Percentiles rank a stretch among this genome's conserved stretches.
Evolutionary conservation across 345 rosid genomes (phyloP).

Genomic region (Stellera chamaejasme): DNA sequence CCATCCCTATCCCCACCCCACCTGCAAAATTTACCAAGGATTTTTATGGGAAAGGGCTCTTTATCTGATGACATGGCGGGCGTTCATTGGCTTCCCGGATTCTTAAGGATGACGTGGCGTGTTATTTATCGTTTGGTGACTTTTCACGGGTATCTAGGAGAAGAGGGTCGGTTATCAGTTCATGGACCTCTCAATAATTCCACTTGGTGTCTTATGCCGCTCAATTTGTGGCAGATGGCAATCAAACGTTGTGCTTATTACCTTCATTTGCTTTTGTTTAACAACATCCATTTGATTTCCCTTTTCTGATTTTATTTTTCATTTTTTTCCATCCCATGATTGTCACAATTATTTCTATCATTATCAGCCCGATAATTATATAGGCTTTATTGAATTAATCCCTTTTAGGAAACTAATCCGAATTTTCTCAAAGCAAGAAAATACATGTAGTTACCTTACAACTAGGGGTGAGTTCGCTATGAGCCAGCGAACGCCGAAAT

Average conservation of each 20-base stretch:
- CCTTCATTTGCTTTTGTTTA: slow-evolving; percentile 41
- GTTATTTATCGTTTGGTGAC: slow-evolving; percentile 16
- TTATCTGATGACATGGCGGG: slow-evolving; percentile 38
- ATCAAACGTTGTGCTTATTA: slow-evolving; percentile 54
- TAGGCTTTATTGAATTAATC: no score
- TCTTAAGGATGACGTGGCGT: slow-evolving; percentile 34
- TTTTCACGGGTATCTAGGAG: slow-evolving; percentile 41
- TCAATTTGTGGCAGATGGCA: slow-evolving; percentile 42
- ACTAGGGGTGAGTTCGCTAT: no score
- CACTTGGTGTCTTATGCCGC: slow-evolving; percentile 39
- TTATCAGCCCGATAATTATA: no score
- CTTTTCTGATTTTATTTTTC: no score
- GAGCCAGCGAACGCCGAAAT: no score
- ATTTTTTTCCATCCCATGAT: no score
- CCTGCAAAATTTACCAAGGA: slow-evolving; percentile 15
- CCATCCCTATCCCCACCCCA: slow-evolving; percentile 14
- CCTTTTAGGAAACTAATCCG: no score
- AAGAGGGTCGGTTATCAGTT: slow-evolving; percentile 9
- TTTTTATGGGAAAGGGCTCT: slow-evolving; percentile 18
- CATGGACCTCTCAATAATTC: slow-evolving; percentile 23
- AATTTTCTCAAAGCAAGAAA: no score
- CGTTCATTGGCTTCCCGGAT: slow-evolving; percentile 35
- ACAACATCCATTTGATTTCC: background rate
- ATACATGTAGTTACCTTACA: no score
- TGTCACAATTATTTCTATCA: no score